A percentile compares a stretch with the other conserved stretches of the same genome.
Conservation (phyloP, 2,329 filamentous ascomycete genomes). For the Aspergillus sp. region DNA sequence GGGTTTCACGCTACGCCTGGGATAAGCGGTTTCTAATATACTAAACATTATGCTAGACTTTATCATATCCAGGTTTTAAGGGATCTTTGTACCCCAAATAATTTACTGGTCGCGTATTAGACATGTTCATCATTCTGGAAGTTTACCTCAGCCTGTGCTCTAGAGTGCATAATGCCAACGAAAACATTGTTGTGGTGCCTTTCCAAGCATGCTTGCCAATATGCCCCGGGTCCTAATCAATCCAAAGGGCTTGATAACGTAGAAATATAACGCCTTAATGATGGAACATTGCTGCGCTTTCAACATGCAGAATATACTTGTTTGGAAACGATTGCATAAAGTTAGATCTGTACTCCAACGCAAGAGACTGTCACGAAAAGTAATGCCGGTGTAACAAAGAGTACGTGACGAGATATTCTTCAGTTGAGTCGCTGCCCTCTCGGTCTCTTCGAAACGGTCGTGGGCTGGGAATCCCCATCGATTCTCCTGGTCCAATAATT, state of each 20-base stretch:
- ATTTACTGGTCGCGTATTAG: background rate
- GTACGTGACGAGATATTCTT: conserved; percentile 22
- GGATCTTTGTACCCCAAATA: background rate
- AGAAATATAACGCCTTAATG: conserved; percentile 4
- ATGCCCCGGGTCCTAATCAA: background rate
- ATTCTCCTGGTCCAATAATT: conserved; percentile 17
- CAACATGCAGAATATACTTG: background rate
- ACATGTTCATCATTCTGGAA: background rate
- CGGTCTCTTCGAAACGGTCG: conserved; percentile 12
- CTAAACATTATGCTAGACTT: background rate
- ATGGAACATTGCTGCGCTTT: background rate
- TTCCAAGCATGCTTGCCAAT: background rate
- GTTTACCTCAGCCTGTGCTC: background rate
- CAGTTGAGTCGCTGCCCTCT: conserved; percentile 22
- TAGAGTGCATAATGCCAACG: background rate
- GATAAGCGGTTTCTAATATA: conserved; percentile 22
- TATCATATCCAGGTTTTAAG: background rate
- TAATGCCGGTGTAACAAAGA: conserved; percentile 18
- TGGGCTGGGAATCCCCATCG: conserved; percentile 1
- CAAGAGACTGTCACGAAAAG: conserved; percentile 13
- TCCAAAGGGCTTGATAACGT: background rate
- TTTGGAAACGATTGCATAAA: conserved; percentile 8
- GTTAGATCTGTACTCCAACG: conserved; percentile 3
- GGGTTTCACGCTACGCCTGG: conserved; percentile 61
- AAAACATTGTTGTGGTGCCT: background rate